Conservation (phyloP, 345 rosid genomes). For the Eutrema japonicum region DNA sequence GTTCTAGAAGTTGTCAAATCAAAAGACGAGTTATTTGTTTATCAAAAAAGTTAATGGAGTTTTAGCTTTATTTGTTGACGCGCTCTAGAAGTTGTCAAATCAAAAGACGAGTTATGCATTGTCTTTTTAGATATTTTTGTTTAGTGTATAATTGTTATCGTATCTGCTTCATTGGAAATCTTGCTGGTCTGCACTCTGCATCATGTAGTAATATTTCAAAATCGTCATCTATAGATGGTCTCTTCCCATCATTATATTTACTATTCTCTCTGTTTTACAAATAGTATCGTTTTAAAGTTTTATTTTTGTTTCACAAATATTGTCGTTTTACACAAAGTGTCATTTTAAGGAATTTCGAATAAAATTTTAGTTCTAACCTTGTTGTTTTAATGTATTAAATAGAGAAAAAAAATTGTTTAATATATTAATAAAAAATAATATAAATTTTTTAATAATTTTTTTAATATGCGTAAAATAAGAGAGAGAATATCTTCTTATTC, state of each 20-base stretch:
- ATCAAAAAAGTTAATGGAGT: neutral
- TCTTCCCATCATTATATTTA: neutral
- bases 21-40: neutral
- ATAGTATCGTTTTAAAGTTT: too few relatives aligned
- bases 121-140: constrained; percentile 3
- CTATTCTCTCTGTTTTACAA: too few relatives aligned
- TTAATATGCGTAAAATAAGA: too few relatives aligned
- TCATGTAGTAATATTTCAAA: constrained; percentile 16
- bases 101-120: constrained; percentile 10
- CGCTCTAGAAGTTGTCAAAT: neutral
- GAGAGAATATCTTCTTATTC: neutral
- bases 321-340: too few relatives aligned
- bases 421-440: too few relatives aligned
- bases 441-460: too few relatives aligned
- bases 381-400: too few relatives aligned
- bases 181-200: constrained; percentile 29
- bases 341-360: too few relatives aligned
- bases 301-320: too few relatives aligned
- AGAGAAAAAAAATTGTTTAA: too few relatives aligned
- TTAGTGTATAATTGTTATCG: neutral
- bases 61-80: neutral
- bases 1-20: neutral
- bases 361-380: too few relatives aligned
- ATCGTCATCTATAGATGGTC: neutral
- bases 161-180: constrained; percentile 2